A percentile compares a stretch with the other conserved stretches of the same genome.
These are phyloP conservation scores for Allium fistulosum DNA, from an alignment of 106 monocot genomes.

Conservation along the genomic window DNA sequence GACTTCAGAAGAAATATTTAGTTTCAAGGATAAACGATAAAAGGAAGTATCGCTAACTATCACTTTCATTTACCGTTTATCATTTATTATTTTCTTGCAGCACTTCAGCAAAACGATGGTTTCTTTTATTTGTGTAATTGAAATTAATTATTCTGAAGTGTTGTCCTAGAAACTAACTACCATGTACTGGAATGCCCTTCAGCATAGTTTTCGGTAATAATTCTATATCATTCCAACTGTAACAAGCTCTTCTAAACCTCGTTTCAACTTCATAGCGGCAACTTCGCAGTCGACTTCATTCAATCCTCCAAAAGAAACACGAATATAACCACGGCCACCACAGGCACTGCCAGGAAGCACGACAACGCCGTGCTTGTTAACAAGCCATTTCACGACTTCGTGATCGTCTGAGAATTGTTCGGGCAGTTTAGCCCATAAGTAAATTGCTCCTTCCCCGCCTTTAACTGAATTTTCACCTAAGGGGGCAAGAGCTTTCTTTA, in stretches of 20 bases:
- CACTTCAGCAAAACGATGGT: no score
- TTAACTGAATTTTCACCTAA: constrained; percentile 69
- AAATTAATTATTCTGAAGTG: no score
- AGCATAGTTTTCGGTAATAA: no score
- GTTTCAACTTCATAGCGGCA: constrained; percentile 55
- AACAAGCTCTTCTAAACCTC: constrained; percentile 75
- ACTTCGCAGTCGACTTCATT: constrained; percentile 54
- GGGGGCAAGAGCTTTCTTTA: constrained; percentile 63
- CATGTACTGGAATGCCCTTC: no score
- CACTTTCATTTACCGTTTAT: no score
- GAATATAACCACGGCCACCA: constrained; percentile 61
- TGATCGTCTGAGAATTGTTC: constrained; percentile 58
- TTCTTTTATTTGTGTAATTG: no score
- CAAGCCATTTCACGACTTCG: constrained; percentile 82
- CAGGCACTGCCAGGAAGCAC: constrained; percentile 87
- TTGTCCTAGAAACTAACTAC: no score
- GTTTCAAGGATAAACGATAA: no score
- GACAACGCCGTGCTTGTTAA: constrained; percentile 62
- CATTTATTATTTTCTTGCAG: no score
- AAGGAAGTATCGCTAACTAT: no score
- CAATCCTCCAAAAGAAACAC: constrained; percentile 90
- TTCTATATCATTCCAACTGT: constrained; percentile 64
- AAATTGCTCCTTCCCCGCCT: constrained; percentile 95
- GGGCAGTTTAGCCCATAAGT: constrained; percentile 95
- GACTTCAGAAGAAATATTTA: no score